Evolutionary conservation across 1,284 basidiomycete genomes (phyloP).

Genomic region (Mrakiaceae sp.): DNA sequence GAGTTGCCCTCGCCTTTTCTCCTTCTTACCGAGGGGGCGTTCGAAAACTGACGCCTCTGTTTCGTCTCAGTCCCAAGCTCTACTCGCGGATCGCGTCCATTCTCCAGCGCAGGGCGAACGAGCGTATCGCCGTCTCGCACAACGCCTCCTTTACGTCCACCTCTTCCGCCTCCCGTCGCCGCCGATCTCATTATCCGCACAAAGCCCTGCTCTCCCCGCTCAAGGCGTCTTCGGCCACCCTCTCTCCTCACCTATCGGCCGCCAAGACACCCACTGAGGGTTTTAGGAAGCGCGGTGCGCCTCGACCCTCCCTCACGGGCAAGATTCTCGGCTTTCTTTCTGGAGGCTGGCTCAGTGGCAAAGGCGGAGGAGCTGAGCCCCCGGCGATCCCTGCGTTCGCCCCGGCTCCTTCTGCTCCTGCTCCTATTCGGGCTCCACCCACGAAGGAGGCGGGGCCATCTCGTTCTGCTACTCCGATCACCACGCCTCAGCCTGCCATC

Average conservation of each 20-base stretch:
- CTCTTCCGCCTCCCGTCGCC: not conserved
- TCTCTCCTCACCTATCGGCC: not conserved
- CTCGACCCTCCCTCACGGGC: not conserved
- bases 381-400: no score
- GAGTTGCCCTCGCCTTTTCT: not conserved
- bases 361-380: no score
- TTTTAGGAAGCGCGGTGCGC: no score
- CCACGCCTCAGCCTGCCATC: not conserved
- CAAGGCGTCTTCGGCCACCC: slow-evolving; percentile 5
- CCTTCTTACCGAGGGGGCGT: not conserved
- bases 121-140: not conserved
- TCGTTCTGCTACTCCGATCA: no score
- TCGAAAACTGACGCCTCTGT: no score
- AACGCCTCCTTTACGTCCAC: not conserved
- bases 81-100: slow-evolving; percentile 4
- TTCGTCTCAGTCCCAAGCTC: slow-evolving; percentile 2
- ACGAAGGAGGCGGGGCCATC: no score
- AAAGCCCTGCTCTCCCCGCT: slow-evolving; percentile 1
- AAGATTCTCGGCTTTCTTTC: slow-evolving; percentile 1
- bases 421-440: not conserved
- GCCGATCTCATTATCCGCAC: slow-evolving; percentile 8
- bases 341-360: not conserved
- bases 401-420: no score
- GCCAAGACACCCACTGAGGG: not conserved
- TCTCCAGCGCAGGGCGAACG: slow-evolving; percentile 2